These are phyloP conservation scores for Porodaedalea pini DNA, from an alignment of 1,284 basidiomycete genomes.

Conservation along the genomic window DNA sequence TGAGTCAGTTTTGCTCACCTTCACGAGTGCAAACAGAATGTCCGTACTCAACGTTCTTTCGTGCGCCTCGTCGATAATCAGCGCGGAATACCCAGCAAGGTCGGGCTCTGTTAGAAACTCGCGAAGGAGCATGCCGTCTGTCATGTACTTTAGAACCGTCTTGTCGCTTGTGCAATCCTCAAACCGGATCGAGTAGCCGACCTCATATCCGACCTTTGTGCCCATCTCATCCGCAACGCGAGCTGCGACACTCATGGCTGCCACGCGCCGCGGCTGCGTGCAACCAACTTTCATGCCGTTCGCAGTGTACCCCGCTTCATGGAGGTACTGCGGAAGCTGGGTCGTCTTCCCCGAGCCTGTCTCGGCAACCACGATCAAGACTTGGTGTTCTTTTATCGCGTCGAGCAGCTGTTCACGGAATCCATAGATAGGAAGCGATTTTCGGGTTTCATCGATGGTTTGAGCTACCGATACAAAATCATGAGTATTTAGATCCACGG, in stretches of 20 bases:
- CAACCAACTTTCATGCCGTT: slow-evolving; percentile 91
- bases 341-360: slow-evolving; percentile 98
- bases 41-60: slow-evolving; percentile 95
- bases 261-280: slow-evolving; percentile 97
- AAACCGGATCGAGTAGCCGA: slow-evolving; percentile 98
- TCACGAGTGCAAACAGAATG: slow-evolving; percentile 93
- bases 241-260: slow-evolving; percentile 98
- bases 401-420: slow-evolving; percentile 85
- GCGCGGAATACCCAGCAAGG: slow-evolving; percentile 84
- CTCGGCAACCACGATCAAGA: slow-evolving; percentile 89
- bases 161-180: slow-evolving; percentile 99
- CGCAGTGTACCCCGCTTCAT: slow-evolving; percentile 93
- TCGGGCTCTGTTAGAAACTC: slow-evolving; percentile 96
- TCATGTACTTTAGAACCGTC: slow-evolving; percentile 98
- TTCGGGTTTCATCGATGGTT: slow-evolving; percentile 87
- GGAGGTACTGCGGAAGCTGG: slow-evolving; percentile 95
- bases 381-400: slow-evolving; percentile 88
- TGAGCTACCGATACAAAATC: slow-evolving; percentile 50
- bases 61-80: slow-evolving; percentile 97
- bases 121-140: slow-evolving; percentile 95
- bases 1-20: slow-evolving; percentile 57
- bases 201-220: slow-evolving; percentile 92
- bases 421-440: slow-evolving; percentile 85
- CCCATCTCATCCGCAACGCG: slow-evolving; percentile 99
- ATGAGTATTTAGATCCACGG: slow-evolving; percentile 10